These are phyloP conservation scores for Pseudogymnoascus sp. DNA, from an alignment of 2,329 filamentous ascomycete genomes.

Conservation along the genomic window DNA sequence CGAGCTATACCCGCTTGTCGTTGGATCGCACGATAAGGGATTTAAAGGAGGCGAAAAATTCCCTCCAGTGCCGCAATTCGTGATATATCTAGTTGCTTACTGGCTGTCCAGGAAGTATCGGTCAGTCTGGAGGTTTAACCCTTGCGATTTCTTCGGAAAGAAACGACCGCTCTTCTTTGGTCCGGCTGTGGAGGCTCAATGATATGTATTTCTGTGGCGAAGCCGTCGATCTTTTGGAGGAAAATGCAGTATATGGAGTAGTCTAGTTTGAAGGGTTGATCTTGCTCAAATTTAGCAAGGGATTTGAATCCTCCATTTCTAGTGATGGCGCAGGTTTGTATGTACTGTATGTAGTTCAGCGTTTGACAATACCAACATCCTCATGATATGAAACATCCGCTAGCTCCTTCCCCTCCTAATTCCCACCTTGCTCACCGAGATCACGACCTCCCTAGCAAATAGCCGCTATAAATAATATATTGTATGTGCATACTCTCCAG, in stretches of 20 bases:
- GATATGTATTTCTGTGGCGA: slow-evolving; percentile 1
- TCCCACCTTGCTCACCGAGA: slow-evolving; percentile 3
- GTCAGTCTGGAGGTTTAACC: neutral
- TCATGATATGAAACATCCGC: neutral
- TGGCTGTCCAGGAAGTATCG: neutral
- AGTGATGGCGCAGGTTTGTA: neutral
- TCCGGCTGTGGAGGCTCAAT: neutral
- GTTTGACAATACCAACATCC: neutral
- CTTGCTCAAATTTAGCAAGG: neutral
- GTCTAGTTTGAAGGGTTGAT: neutral
- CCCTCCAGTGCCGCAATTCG: neutral
- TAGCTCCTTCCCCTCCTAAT: neutral
- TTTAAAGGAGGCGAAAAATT: neutral
- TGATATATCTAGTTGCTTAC: neutral
- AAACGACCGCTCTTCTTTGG: neutral
- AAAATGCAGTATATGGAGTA: neutral
- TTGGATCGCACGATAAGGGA: neutral
- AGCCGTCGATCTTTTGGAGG: neutral
- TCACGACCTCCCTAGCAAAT: neutral
- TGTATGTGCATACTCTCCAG: neutral
- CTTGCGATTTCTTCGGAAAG: slow-evolving; percentile 5
- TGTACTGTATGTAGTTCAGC: neutral
- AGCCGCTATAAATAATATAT: neutral
- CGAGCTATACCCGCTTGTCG: neutral
- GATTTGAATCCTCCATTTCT: neutral